These are phyloP conservation scores for Paecilomyces fulvus DNA, from an alignment of 2,329 filamentous ascomycete genomes.

Conservation along the genomic window DNA sequence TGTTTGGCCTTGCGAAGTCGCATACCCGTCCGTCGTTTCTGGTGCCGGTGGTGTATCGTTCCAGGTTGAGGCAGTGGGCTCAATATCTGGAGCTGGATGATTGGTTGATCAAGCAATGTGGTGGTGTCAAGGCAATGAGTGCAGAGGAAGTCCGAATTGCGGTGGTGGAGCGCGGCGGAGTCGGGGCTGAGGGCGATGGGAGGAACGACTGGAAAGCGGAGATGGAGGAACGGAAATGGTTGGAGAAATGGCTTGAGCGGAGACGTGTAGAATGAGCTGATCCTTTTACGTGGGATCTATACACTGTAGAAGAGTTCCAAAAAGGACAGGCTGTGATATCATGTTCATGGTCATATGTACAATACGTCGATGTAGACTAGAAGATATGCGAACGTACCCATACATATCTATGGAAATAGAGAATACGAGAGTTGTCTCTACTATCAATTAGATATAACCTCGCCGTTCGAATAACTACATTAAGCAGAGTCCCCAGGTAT, in stretches of 20 bases:
- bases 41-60: slow-evolving; percentile 40
- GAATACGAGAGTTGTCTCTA: too few relatives aligned
- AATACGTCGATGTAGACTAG: neutral
- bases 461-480: too few relatives aligned
- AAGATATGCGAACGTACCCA: neutral
- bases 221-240: slow-evolving; percentile 25
- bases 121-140: slow-evolving; percentile 52
- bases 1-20: slow-evolving; percentile 22
- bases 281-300: neutral
- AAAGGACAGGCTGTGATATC: neutral
- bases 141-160: slow-evolving; percentile 60
- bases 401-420: neutral
- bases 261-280: slow-evolving; percentile 1
- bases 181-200: slow-evolving; percentile 19
- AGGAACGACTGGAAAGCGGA: slow-evolving; percentile 17
- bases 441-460: too few relatives aligned
- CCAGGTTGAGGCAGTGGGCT: slow-evolving; percentile 47
- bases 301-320: neutral
- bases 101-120: slow-evolving; percentile 53
- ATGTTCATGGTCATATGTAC: neutral
- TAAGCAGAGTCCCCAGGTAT: too few relatives aligned
- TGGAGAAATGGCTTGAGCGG: slow-evolving; percentile 25
- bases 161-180: slow-evolving; percentile 57
- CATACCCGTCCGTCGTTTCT: slow-evolving; percentile 37
- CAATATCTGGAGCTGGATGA: slow-evolving; percentile 65